Conservation (phyloP, 306 rosid species). For the Bauhinia variegata region DNA sequence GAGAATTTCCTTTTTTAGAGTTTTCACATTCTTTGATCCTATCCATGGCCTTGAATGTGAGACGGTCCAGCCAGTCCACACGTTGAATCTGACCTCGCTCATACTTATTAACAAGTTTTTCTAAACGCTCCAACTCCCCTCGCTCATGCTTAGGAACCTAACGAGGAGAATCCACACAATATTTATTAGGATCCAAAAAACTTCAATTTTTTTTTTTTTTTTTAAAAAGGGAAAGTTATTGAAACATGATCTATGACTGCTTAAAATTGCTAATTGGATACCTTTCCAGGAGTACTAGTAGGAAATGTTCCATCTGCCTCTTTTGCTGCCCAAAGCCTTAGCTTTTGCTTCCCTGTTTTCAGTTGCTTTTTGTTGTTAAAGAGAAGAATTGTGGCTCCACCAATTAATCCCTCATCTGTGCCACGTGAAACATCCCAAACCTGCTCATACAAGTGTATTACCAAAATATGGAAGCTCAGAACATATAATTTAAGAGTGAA, state of each 20-base stretch:
- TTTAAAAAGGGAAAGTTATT: constrained; percentile 22
- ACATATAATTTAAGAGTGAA: too few relatives aligned
- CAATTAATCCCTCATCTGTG: constrained; percentile 81
- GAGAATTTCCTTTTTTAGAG: constrained; percentile 75
- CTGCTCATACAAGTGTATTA: constrained; percentile 44
- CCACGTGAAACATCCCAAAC: constrained; percentile 98
- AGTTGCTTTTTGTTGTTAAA: constrained; percentile 89
- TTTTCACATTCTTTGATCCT: constrained; percentile 78
- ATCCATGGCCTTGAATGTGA: constrained; percentile 80
- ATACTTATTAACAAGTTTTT: constrained; percentile 86
- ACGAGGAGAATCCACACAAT: constrained; percentile 24
- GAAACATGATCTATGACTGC: constrained; percentile 13
- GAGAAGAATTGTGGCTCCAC: constrained; percentile 93
- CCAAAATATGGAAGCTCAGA: constrained; percentile 12
- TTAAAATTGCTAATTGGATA: constrained; percentile 34
- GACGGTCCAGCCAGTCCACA: constrained; percentile 96
- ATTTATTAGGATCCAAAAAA: constrained; percentile 6
- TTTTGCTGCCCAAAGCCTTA: constrained; percentile 91
- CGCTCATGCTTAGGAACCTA: constrained; percentile 94
- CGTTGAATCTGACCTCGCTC: constrained; percentile 91
- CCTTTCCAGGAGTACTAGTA: constrained; percentile 95
- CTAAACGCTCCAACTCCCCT: constrained; percentile 93
- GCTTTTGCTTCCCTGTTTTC: constrained; percentile 95
- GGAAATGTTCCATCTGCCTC: constrained; percentile 89
- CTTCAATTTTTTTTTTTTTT: too few relatives aligned